Percentiles rank a stretch among this genome's conserved stretches.
Conservation (phyloP, 2,329 filamentous ascomycete species). For the Aspergillus sp. region DNA sequence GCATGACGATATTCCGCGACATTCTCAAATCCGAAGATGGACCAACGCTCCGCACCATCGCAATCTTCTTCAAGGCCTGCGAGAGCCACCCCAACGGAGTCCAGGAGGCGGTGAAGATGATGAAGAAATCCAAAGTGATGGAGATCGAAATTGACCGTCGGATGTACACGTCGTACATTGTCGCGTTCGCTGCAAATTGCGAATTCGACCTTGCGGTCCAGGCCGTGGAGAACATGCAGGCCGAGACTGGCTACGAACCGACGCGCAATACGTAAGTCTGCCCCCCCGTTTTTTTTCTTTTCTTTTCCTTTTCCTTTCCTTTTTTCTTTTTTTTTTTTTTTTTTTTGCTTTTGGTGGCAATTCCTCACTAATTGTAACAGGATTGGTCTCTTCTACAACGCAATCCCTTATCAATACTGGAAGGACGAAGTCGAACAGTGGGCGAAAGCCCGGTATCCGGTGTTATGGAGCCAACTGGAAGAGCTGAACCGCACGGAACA, state of each 20-base stretch:
- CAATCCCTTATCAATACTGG: slow-evolving; percentile 54
- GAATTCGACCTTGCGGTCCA: slow-evolving; percentile 59
- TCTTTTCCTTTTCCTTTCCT: too few relatives aligned
- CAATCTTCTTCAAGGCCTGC: slow-evolving; percentile 72
- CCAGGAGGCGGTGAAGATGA: slow-evolving; percentile 46
- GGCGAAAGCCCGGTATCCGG: slow-evolving; percentile 60
- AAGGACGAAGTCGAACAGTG: slow-evolving; percentile 66
- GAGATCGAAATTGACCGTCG: slow-evolving; percentile 67
- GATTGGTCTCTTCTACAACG: slow-evolving; percentile 68
- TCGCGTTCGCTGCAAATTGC: slow-evolving; percentile 65
- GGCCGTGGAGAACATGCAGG: slow-evolving; percentile 59
- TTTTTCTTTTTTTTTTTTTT: too few relatives aligned
- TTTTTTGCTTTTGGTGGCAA: too few relatives aligned
- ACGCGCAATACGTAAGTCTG: slow-evolving; percentile 61
- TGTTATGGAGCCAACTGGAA: slow-evolving; percentile 60
- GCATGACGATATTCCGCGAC: slow-evolving; percentile 73
- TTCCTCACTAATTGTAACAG: slow-evolving; percentile 35
- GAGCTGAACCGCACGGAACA: slow-evolving; percentile 28
- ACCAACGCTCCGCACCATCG: slow-evolving; percentile 70
- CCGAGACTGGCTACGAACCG: slow-evolving; percentile 58
- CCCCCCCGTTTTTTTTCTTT: not conserved
- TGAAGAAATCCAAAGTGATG: slow-evolving; percentile 54
- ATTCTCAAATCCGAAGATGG: slow-evolving; percentile 80
- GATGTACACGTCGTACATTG: slow-evolving; percentile 70
- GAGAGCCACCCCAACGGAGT: slow-evolving; percentile 46